Base-by-base conservation (phyloP, 768 basidiomycete genomes). In the Lactifluus volemus region DNA sequence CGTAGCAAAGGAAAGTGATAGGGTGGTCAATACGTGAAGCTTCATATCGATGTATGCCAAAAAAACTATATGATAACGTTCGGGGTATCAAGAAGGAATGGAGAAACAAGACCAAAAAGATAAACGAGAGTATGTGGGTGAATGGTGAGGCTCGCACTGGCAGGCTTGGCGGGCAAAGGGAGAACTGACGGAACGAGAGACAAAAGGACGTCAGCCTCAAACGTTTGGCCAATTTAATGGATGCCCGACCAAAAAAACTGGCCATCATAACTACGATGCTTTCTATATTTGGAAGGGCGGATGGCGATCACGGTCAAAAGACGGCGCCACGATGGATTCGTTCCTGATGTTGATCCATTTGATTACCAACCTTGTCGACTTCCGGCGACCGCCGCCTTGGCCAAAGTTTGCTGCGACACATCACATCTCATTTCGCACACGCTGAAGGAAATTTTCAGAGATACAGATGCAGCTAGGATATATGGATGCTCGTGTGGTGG, bases 391-490 rank as follows among this genome's bases (percentile, higher is more conserved):
- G 2, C 25, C n/a, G n/a, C n/a, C n/a, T n/a, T n/a, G n/a, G n/a
- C n/a, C n/a, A n/a, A 25, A 1, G 25, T 25, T 2, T 25, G 25
- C 25, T 25, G 25, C 25, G 25, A 25, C 25, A 25, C 25, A 25
- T 25, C 25, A 25, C 25, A 25, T 36, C 10, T 29, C 21, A 48
- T 48, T 48, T 29, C 19, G 29, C n/a, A 11, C 14, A 12, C 39
- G 25, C 25, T 25, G 25, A 25, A 25, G 25, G 25, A 25, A 25
- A 25, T 25, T 29, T 39, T 39, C 59, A 48, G 53, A 36, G 25
- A 63, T 63, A 65, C 64, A 65, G 62, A 65, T 65, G 65, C 65
- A 65, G 65, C 57, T 64, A 64, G 65, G 63, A 59, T 65, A 63
- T 64, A 65, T 53, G 64, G 49, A 65, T 63, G 61, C 42, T 49